Percentiles rank a stretch among this genome's conserved stretches.
Evolutionary conservation across 139 green algal genomes (phyloP).

Genomic region (Chlorella sorokiniana): DNA sequence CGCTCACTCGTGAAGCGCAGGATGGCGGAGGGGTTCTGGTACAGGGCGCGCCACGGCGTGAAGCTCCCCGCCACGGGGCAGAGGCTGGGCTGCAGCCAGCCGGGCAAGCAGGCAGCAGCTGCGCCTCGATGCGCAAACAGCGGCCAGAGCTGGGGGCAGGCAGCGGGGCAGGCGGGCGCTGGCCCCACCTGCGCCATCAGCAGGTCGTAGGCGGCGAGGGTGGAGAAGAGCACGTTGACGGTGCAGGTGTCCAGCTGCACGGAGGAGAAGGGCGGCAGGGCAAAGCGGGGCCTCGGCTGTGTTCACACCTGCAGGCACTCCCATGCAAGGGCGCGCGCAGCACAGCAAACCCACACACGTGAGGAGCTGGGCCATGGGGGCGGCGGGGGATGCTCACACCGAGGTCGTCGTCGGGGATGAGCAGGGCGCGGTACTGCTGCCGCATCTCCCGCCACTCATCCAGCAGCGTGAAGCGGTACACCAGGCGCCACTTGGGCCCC

Average conservation of each 20-base stretch:
- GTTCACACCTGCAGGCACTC: not conserved
- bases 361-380: not conserved
- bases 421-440: conserved; percentile 3
- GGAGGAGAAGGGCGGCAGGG: not conserved
- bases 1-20: conserved; percentile 20
- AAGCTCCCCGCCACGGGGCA: conserved; percentile 10
- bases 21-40: not conserved
- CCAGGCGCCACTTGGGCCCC: conserved; percentile 39
- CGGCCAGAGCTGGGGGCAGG: not conserved
- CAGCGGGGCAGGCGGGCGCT: not conserved
- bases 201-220: conserved; percentile 22
- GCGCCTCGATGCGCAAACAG: not conserved
- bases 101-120: not conserved
- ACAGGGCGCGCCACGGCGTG: not conserved
- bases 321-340: not conserved
- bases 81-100: conserved; percentile 27
- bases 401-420: conserved; percentile 18
- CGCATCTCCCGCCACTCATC: conserved; percentile 16
- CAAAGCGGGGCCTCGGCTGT: not conserved
- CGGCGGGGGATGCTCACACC: not conserved
- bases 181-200: conserved; percentile 13
- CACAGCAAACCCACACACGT: not conserved
- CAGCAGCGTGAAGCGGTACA: conserved; percentile 25
- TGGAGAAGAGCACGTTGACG: conserved; percentile 36
- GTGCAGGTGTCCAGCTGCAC: conserved; percentile 31